Base-by-base conservation (phyloP, 768 basidiomycete genomes). In the Rhodosporidiobolus odoratus region DNA sequence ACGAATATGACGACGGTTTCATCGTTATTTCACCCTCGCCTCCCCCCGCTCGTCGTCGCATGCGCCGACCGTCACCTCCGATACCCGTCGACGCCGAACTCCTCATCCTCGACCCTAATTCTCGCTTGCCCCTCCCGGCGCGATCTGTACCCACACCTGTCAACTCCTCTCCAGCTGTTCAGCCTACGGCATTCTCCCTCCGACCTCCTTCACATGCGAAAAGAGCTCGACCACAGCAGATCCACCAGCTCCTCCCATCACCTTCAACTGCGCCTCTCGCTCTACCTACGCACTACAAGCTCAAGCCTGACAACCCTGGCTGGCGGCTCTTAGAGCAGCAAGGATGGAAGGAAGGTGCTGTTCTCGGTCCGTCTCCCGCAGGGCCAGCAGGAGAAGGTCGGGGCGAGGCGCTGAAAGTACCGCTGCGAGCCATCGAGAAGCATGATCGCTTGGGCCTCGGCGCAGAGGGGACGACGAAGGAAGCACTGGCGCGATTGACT, bases 371-470 rank as follows among this genome's bases (percentile, higher is more conserved):
- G 2, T 32, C 12, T 17, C 38, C 2, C 6, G 37, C 38, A 32
- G 60, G 5, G 19, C 45, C 7, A 15, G 62, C 10, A 19, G 38
- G 56, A 58, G 34, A 50, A 15, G 34, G 60, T 4, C 32, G n/a
- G 19, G 47, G 56, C 23, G 23, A 48, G 21, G 59, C 45, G 53
- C 61, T 73, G 21, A 56, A 48, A 12, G 72, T 73, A 12, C 72
- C 72, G 17, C 38, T 73, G n/a, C 50, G 58, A 17, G 65, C 65
- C 17, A 41, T 38, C 34, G 72, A 73, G 65, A 73, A 73, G 53
- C 66, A 59, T 47, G 72, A 73, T 59, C 59, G 68, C 4, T 12
- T 7, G 12, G 68, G 68, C 6, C 30, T 65, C 12, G 67, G 65
- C 10, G 23, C 12, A 19, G 56, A 15, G 2, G 37, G 34, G 19